phyloP scores from a whole-genome alignment of 371 early-diverging fungal genomes.

The Circinella umbellata region DNA sequence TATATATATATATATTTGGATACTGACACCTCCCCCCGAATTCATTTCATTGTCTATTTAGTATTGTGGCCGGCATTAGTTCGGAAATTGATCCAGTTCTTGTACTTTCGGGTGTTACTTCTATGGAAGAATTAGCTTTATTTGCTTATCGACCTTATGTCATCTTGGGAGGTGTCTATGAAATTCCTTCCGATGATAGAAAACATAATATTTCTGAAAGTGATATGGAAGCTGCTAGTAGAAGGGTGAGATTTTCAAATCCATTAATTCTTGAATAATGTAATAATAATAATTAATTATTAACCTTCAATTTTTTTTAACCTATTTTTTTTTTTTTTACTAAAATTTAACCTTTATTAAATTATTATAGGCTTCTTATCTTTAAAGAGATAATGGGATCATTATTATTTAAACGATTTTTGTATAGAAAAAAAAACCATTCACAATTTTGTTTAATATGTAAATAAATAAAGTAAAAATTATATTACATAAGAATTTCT shows the following conservation, averaged over 20 bases:
- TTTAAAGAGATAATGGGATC: no score
- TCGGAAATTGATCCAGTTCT: conserved; percentile 70
- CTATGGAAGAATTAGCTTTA: conserved; percentile 50
- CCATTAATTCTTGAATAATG: not conserved
- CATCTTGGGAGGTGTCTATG: conserved; percentile 65
- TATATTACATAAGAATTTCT: no score
- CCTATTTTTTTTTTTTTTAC: no score
- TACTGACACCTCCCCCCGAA: not conserved
- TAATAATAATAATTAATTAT: no score
- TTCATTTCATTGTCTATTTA: not conserved
- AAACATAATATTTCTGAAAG: conserved; percentile 40
- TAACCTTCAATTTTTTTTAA: not conserved
- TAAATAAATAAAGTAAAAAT: no score
- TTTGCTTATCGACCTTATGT: conserved; percentile 68
- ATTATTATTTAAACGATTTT: no score
- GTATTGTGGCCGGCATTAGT: conserved; percentile 59
- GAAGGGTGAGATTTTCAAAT: conserved; percentile 8
- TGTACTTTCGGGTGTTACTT: conserved; percentile 68
- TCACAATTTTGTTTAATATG: no score
- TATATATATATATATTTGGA: no score
- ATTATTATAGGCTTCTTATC: no score
- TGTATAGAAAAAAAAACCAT: no score
- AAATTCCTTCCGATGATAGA: conserved; percentile 53
- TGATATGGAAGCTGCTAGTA: conserved; percentile 47
- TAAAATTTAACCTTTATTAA: no score